Conservation (phyloP, 768 basidiomycete genomes). For the Tephrocybe sp. region DNA sequence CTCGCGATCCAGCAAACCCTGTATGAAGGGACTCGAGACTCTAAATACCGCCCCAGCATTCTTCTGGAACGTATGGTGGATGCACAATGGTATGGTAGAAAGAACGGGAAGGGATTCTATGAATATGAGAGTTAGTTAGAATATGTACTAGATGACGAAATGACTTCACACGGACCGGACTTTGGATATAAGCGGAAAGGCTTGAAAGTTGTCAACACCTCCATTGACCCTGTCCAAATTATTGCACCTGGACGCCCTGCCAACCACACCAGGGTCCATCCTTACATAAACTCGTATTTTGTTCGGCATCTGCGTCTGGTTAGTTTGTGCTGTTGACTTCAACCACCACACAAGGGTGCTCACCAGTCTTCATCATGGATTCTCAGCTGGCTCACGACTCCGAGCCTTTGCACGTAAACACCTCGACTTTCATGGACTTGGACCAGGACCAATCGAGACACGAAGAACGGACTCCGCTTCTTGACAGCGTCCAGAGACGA, state of each 20-base stretch:
- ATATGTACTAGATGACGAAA: not conserved
- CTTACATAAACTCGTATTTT: not conserved
- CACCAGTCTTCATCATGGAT: not conserved
- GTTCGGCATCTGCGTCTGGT: not conserved
- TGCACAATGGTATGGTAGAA: conserved; percentile 90
- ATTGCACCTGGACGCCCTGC: too few relatives aligned
- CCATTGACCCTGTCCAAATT: too few relatives aligned
- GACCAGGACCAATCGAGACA: conserved; percentile 12
- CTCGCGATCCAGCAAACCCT: conserved; percentile 89
- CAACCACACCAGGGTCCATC: too few relatives aligned
- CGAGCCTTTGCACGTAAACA: conserved; percentile 3
- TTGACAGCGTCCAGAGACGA: conserved; percentile 26
- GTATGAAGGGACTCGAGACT: conserved; percentile 85
- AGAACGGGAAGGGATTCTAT: conserved; percentile 94
- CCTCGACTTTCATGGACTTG: conserved; percentile 18
- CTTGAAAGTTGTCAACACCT: not conserved
- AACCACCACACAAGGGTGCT: not conserved
- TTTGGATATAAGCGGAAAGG: not conserved
- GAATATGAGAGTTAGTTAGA: conserved; percentile 53
- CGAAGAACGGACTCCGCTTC: conserved; percentile 32
- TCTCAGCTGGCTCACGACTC: conserved; percentile 6
- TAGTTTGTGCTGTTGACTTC: not conserved
- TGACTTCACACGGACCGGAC: not conserved
- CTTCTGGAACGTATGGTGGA: conserved; percentile 95
- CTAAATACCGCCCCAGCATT: conserved; percentile 90